Conservation (phyloP, 139 green algal genomes). For the Coelastrella sp. region DNA sequence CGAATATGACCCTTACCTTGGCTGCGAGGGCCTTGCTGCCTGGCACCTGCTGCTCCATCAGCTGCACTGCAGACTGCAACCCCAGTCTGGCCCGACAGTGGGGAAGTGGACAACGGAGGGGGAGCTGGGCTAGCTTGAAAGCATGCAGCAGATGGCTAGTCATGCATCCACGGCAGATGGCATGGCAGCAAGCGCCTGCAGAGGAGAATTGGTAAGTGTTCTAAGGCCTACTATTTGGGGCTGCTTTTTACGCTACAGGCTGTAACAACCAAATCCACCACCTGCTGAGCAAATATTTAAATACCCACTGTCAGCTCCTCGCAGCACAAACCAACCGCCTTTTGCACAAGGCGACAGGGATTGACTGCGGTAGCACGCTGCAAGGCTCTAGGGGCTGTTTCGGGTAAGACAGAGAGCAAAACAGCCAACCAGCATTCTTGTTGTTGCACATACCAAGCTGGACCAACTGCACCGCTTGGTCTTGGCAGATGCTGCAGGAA, state of each 20-base stretch:
- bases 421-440: too few relatives aligned
- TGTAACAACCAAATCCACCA: too few relatives aligned
- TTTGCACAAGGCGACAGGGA: too few relatives aligned
- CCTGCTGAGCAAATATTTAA: too few relatives aligned
- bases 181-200: constrained; percentile 9
- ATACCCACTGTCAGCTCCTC: too few relatives aligned
- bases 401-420: too few relatives aligned
- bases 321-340: too few relatives aligned
- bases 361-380: too few relatives aligned
- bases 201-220: too few relatives aligned
- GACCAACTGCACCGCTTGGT: constrained; percentile 21
- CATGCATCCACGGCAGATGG: constrained; percentile 30
- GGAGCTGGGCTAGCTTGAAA: constrained; percentile 33
- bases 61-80: constrained; percentile 24
- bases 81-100: neutral
- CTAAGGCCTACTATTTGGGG: too few relatives aligned
- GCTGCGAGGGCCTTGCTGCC: constrained; percentile 27
- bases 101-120: constrained; percentile 23
- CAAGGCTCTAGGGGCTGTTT: too few relatives aligned
- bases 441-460: constrained; percentile 12
- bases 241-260: too few relatives aligned
- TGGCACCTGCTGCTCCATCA: constrained; percentile 42
- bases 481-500: constrained; percentile 23
- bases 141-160: constrained; percentile 34
- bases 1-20: neutral